Evolutionary conservation across 306 rosid genomes (phyloP), one percentile per base, ranked within the genome.

Genomic region (Citrullus mucosospermus): DNA sequence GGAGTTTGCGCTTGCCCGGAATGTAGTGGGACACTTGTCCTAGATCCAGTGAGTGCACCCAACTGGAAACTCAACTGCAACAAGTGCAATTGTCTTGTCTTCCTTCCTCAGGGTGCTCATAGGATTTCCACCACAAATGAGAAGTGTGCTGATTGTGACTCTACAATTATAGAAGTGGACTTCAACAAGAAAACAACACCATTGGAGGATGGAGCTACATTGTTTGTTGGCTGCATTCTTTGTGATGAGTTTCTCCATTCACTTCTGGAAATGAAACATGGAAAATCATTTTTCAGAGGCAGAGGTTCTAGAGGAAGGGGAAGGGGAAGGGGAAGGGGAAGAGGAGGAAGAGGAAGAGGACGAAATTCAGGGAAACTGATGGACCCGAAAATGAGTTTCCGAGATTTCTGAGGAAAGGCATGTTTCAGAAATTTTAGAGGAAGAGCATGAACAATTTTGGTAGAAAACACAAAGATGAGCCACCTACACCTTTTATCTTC

Each of bases 1-100:
- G 92, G 98, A 80, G 96, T 94, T 28, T 92, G 98, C 79, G 95
- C 95, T 81, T 94, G 97, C 81, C 98, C 98, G 0, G 98, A 94
- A 81, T 94, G 98, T 80, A 89, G 91, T 38, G 98, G 98, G 60
- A 90, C 96, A 9, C 96, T 94, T 46, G 90, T 90, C 82, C 88
- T 94, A 73, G 97, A 94, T 78, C 98, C 97, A 2, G 60, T 94
- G 39, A 89, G 98, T 79, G 91, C 96, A 77, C 97, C 98, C 81
- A 94, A 88, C 81, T 91, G 98, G 98, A 86, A 88, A 18, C 95
- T 94, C 22, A 56, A 85, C 76, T 94, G 98, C 91, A 94, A 94
- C 30, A 87, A 83, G 87, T 92, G 98, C 87, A 92, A 89, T 80
- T 94, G 92, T 84, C 90, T 94, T 62, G 92, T 94, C 78, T 88